Percentiles rank a stretch among this genome's conserved stretches.
These are phyloP conservation scores for Globisporangium carolinianum DNA, from an alignment of 352 stramenopile species.

Conservation along the genomic window DNA sequence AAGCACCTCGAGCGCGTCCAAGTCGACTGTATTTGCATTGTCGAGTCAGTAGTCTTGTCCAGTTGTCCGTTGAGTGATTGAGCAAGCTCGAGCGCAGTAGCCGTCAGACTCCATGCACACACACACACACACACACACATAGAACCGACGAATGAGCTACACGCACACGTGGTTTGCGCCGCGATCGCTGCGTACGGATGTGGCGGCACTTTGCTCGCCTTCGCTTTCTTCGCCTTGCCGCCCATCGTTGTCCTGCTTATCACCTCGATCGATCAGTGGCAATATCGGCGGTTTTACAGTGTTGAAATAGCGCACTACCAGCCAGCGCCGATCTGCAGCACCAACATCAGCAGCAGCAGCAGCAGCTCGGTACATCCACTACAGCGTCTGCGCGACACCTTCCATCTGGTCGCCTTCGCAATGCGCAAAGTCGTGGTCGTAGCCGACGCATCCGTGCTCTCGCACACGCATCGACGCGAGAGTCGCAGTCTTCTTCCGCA, in stretches of 20 bases:
- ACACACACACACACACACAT: background rate
- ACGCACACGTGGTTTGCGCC: slow-evolving; percentile 28
- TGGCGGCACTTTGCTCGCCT: slow-evolving; percentile 17
- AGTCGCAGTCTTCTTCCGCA: background rate
- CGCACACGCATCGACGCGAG: background rate
- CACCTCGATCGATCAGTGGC: too few species aligned
- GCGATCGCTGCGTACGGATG: slow-evolving; percentile 29
- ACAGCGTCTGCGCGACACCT: too few species aligned
- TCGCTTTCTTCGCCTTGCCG: slow-evolving; percentile 13
- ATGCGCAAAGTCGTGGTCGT: slow-evolving; percentile 39
- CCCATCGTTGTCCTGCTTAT: background rate
- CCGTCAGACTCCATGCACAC: too few species aligned
- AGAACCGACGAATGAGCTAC: background rate
- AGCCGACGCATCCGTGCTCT: slow-evolving; percentile 7
- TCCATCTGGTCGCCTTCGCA: background rate
- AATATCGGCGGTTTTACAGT: too few species aligned
- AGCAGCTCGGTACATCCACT: too few species aligned
- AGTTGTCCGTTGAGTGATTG: too few species aligned
- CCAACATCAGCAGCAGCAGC: too few species aligned
- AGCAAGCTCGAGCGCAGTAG: too few species aligned
- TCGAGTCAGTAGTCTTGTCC: too few species aligned
- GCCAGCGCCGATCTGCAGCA: too few species aligned
- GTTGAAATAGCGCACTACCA: too few species aligned
- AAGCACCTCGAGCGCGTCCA: slow-evolving; percentile 28
- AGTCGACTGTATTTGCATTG: slow-evolving; percentile 20